Percentiles rank a stretch among this genome's conserved stretches.
These are phyloP conservation scores for Tympanopsis confertula DNA, from an alignment of 2,329 filamentous ascomycete genomes.

Conservation along the genomic window DNA sequence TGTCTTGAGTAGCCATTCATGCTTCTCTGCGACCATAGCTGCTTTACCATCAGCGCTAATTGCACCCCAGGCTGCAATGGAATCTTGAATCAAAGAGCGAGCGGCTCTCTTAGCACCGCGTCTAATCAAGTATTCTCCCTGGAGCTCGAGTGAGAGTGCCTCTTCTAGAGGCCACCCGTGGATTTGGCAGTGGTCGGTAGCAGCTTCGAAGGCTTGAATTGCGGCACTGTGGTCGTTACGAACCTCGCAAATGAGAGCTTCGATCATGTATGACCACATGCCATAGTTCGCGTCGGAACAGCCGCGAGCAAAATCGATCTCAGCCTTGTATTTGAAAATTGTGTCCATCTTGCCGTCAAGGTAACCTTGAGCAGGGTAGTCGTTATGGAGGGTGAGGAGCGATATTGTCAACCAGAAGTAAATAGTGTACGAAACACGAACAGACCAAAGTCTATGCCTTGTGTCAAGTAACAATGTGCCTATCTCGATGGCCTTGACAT, in stretches of 20 bases:
- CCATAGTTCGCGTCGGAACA: conserved; percentile 48
- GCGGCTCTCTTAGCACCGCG: conserved; percentile 46
- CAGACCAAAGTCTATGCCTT: conserved; percentile 30
- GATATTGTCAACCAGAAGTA: conserved; percentile 31
- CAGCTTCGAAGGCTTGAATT: conserved; percentile 25
- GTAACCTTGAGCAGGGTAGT: conserved; percentile 26
- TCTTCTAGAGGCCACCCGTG: conserved; percentile 47
- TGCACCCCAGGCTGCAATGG: conserved; percentile 44
- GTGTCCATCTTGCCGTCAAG: conserved; percentile 32
- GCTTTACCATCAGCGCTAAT: conserved; percentile 48
- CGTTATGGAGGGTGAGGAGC: conserved; percentile 25
- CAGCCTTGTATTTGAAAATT: conserved; percentile 32
- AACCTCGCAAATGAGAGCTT: conserved; percentile 40
- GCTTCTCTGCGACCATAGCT: conserved; percentile 41
- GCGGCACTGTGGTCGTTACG: conserved; percentile 27
- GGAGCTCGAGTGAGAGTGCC: conserved; percentile 46
- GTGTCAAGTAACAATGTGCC: conserved; percentile 24
- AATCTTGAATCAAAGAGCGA: conserved; percentile 41
- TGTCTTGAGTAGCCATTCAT: conserved; percentile 47
- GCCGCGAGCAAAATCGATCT: conserved; percentile 36
- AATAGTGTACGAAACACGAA: conserved; percentile 24
- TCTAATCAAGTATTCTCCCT: conserved; percentile 44
- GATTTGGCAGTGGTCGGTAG: conserved; percentile 47
- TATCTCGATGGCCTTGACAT: conserved; percentile 27
- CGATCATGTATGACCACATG: conserved; percentile 41